A percentile compares a stretch with the other conserved stretches of the same genome.
These are phyloP conservation scores for Podosphaera aphanis DNA, from an alignment of 2,329 filamentous ascomycete species.

Conservation along the genomic window DNA sequence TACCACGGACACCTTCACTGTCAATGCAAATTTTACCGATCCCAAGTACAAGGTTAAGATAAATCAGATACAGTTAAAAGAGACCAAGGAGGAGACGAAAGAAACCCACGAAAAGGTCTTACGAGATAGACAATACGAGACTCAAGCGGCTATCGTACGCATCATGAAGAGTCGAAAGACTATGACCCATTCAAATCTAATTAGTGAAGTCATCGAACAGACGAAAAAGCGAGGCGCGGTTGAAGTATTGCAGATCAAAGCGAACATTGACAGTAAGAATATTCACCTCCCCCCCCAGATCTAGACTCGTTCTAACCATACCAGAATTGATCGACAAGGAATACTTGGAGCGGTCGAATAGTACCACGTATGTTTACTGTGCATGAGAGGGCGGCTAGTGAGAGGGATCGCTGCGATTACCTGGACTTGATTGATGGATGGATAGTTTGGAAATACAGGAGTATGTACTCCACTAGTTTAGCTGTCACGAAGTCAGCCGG, in stretches of 20 bases:
- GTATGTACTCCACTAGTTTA: too few relatives aligned
- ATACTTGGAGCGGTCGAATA: conserved; percentile 57
- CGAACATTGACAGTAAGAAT: conserved; percentile 72
- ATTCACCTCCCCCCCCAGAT: conserved; percentile 1
- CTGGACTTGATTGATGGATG: too few relatives aligned
- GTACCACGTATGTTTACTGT: conserved; percentile 46
- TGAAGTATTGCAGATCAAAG: conserved; percentile 74
- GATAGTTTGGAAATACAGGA: too few relatives aligned
- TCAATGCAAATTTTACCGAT: conserved; percentile 57
- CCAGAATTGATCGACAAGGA: conserved; percentile 60
- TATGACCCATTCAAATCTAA: conserved; percentile 66
- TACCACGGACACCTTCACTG: conserved; percentile 56
- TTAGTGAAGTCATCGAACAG: conserved; percentile 77
- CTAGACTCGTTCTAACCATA: conserved; percentile 12
- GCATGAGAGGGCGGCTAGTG: conserved; percentile 25
- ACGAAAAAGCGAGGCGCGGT: conserved; percentile 71
- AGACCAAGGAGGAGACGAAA: conserved; percentile 86
- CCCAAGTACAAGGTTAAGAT: conserved; percentile 85
- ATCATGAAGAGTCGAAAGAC: conserved; percentile 91
- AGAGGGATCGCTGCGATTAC: too few relatives aligned
- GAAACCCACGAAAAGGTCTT: conserved; percentile 78
- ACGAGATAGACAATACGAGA: conserved; percentile 82
- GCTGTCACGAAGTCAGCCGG: too few relatives aligned
- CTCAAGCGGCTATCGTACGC: conserved; percentile 83
- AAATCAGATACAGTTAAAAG: conserved; percentile 93